Conservation (phyloP, 768 basidiomycete genomes). For the Thelephora aurantiotincta region DNA sequence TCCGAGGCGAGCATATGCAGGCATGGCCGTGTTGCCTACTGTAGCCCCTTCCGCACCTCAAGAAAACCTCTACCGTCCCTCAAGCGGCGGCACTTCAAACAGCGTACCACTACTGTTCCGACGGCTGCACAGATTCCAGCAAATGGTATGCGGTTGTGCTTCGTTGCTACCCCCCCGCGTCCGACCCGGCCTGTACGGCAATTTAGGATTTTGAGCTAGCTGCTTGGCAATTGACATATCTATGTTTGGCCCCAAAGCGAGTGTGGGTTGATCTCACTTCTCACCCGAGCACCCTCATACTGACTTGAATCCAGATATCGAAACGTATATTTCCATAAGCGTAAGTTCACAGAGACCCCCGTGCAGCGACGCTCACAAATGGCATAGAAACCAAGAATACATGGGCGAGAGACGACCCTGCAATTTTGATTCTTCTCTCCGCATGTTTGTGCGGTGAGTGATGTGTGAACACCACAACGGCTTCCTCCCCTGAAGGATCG, state of each 20-base stretch:
- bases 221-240: slow-evolving; percentile 89
- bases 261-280: slow-evolving; percentile 41
- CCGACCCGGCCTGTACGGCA: neutral
- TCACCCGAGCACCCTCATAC: neutral
- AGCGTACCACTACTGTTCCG: slow-evolving; percentile 73
- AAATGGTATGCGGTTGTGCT: slow-evolving; percentile 47
- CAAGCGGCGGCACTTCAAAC: slow-evolving; percentile 23
- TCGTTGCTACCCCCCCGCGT: neutral
- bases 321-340: slow-evolving; percentile 96
- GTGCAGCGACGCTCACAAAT: neutral
- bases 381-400: slow-evolving; percentile 86
- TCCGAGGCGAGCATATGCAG: slow-evolving; percentile 2
- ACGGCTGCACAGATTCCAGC: slow-evolving; percentile 66
- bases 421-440: slow-evolving; percentile 77
- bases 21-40: slow-evolving; percentile 15
- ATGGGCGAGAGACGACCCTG: slow-evolving; percentile 96
- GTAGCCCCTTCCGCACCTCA: slow-evolving; percentile 10
- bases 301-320: slow-evolving; percentile 51
- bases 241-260: slow-evolving; percentile 83
- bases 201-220: slow-evolving; percentile 90
- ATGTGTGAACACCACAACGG: neutral
- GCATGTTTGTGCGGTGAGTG: slow-evolving; percentile 60
- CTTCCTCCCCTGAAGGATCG: neutral
- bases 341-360: slow-evolving; percentile 28
- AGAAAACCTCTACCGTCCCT: slow-evolving; percentile 6